These are phyloP conservation scores for Amphirosellinia nigrospora DNA, from an alignment of 495 filamentous ascomycete species.

Conservation along the genomic window DNA sequence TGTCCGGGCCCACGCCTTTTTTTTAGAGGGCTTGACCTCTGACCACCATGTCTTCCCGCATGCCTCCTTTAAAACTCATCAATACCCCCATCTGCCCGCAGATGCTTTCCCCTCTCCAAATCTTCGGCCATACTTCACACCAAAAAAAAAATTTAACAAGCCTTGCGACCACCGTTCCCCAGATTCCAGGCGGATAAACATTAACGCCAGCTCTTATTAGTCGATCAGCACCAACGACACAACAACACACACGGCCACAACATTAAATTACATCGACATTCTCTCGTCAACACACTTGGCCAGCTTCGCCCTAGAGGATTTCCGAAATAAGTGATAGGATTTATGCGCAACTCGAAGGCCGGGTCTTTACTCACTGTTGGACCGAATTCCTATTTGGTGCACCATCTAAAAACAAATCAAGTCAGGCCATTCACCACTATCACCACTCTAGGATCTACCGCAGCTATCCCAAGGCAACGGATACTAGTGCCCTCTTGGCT, in stretches of 20 bases:
- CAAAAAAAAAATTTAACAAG: conserved; percentile 27
- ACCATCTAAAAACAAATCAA: neutral
- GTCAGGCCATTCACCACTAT: neutral
- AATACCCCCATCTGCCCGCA: conserved; percentile 41
- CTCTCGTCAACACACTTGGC: neutral
- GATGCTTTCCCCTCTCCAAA: conserved; percentile 35
- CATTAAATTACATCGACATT: neutral
- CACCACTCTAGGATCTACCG: conserved; percentile 21
- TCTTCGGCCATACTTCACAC: conserved; percentile 34
- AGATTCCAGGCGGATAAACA: conserved; percentile 10
- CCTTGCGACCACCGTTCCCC: conserved; percentile 25
- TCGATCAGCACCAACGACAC: neutral
- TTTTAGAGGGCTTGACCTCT: conserved; percentile 28
- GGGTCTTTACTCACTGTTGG: neutral
- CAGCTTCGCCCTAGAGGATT: neutral
- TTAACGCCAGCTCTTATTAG: conserved; percentile 2
- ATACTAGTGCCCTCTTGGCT: conserved; percentile 39
- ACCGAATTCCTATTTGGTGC: neutral
- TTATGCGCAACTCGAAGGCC: neutral
- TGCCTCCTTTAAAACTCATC: conserved; percentile 45
- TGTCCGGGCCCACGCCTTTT: conserved; percentile 20
- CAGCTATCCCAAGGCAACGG: conserved; percentile 14
- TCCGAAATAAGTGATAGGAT: neutral
- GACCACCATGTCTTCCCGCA: conserved; percentile 30
- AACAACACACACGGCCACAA: neutral